Evolutionary conservation across 116 monocot species (phyloP).

Genomic region (Zostera marina): DNA sequence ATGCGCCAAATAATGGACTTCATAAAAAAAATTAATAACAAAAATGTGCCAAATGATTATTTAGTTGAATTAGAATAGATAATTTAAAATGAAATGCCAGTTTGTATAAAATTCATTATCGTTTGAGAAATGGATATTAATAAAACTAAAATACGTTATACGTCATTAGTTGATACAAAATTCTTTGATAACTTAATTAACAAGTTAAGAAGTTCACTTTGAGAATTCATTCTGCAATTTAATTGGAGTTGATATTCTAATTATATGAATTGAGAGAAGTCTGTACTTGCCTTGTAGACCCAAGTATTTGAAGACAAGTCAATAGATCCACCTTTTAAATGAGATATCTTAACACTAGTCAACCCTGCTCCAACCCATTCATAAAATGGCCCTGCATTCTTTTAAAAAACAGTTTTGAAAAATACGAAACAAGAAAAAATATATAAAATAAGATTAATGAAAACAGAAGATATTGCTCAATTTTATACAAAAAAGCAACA

Average conservation of each 20-base stretch:
- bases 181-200: too few species aligned
- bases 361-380: constrained; percentile 95
- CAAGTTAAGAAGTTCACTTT: too few species aligned
- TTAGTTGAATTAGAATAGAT: too few species aligned
- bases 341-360: constrained; percentile 62
- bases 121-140: too few species aligned
- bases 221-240: background rate
- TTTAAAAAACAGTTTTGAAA: background rate
- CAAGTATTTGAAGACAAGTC: constrained; percentile 65
- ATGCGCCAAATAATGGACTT: too few species aligned
- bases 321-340: constrained; percentile 47
- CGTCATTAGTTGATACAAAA: too few species aligned
- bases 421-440: background rate
- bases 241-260: background rate
- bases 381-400: constrained; percentile 96
- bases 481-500: too few species aligned
- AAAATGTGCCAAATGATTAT: too few species aligned
- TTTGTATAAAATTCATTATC: background rate
- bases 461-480: too few species aligned
- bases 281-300: constrained; percentile 52
- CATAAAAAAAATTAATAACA: too few species aligned
- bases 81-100: background rate
- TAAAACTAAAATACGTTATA: too few species aligned
- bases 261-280: background rate
- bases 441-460: too few species aligned